Percentiles rank a stretch among this genome's conserved stretches.
These are phyloP conservation scores for Capsicum rhomboideum DNA, from an alignment of 257 asterid genomes.

Conservation along the genomic window DNA sequence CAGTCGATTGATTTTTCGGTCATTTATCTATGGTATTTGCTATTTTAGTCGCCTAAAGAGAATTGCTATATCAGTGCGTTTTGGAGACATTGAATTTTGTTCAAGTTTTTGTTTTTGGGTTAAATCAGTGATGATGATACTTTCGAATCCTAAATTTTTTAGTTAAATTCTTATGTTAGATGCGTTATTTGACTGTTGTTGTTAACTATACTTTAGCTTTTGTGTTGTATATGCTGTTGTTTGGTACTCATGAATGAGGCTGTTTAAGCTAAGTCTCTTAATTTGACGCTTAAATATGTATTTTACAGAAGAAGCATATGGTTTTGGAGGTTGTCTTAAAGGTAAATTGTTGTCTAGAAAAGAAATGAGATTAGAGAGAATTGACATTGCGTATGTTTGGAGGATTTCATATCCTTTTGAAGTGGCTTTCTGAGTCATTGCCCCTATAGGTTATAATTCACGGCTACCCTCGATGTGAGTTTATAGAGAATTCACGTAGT, in stretches of 20 bases:
- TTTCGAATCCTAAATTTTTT: not conserved
- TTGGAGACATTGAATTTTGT: not conserved
- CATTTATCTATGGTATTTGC: not conserved
- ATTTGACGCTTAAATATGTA: not conserved
- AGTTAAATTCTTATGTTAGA: not conserved
- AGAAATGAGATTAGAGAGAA: no score
- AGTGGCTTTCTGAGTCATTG: no score
- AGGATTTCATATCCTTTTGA: no score
- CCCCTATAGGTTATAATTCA: no score
- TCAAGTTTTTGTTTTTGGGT: not conserved
- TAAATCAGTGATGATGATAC: not conserved
- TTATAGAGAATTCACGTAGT: not conserved
- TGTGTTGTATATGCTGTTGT: not conserved
- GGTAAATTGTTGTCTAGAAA: no score
- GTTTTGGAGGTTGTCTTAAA: no score
- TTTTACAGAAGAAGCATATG: not conserved
- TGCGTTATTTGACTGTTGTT: not conserved
- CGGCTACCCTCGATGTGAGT: no score
- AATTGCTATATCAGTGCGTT: not conserved
- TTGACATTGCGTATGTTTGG: no score
- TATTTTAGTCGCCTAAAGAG: not conserved
- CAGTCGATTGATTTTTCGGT: not conserved
- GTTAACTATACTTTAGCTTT: not conserved
- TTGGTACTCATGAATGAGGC: not conserved
- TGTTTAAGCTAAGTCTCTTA: not conserved